phyloP scores from a whole-genome alignment of 139 green algal genomes.

The Chlorella sp. region DNA sequence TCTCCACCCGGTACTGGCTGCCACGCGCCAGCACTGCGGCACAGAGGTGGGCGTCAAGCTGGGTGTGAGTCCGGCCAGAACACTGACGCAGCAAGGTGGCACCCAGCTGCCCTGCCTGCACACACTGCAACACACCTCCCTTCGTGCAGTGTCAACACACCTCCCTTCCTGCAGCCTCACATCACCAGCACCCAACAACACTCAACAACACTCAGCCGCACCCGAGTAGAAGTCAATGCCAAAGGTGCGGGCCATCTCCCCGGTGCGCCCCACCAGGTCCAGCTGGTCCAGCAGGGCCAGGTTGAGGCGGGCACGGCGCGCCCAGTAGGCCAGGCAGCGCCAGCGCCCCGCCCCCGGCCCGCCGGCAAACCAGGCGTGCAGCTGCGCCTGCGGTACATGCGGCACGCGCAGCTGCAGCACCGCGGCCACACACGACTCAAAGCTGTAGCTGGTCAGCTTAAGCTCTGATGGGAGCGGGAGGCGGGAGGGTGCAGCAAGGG shows the following conservation, averaged over 20 bases:
- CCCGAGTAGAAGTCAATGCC: slow-evolving; percentile 96
- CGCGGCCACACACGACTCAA: slow-evolving; percentile 79
- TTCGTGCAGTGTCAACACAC: too few species aligned
- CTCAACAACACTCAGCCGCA: slow-evolving; percentile 40
- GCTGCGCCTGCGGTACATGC: slow-evolving; percentile 57
- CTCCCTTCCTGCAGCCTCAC: too few species aligned
- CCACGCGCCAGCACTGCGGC: slow-evolving; percentile 69
- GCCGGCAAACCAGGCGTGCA: slow-evolving; percentile 84
- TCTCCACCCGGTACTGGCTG: slow-evolving; percentile 96
- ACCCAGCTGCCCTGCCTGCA: too few species aligned
- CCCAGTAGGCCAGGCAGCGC: slow-evolving; percentile 51
- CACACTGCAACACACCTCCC: too few species aligned
- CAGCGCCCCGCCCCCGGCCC: slow-evolving; percentile 56
- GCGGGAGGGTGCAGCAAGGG: too few species aligned
- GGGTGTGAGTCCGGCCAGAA: too few species aligned
- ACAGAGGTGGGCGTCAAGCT: too few species aligned
- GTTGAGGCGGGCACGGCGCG: slow-evolving; percentile 64
- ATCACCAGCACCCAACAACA: too few species aligned
- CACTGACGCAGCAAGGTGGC: too few species aligned
- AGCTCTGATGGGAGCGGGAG: slow-evolving; percentile 59
- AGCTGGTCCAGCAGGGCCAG: slow-evolving; percentile 88
- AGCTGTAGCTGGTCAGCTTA: slow-evolving; percentile 87
- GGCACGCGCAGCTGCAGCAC: slow-evolving; percentile 86
- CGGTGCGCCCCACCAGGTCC: slow-evolving; percentile 89
- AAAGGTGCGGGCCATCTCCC: slow-evolving; percentile 91